Conservation (phyloP, 2,329 filamentous ascomycete species). For the Onygenales sp. region DNA sequence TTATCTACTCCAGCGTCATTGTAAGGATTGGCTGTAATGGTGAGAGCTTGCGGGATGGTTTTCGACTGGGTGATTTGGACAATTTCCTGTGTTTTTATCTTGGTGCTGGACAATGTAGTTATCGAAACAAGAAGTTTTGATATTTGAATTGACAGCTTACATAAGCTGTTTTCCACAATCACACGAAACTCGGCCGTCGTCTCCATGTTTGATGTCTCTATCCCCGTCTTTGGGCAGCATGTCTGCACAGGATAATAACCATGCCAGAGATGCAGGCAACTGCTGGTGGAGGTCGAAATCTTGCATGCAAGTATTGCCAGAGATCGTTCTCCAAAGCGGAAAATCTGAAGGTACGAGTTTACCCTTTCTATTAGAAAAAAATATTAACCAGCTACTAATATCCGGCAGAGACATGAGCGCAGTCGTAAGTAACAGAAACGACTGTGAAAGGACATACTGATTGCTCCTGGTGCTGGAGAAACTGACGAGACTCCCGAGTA, state of each 20-base stretch:
- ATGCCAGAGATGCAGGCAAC: neutral
- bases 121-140: too few species aligned
- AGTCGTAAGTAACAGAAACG: conserved; percentile 25
- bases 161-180: too few species aligned
- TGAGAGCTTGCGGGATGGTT: neutral
- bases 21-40: neutral
- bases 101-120: too few species aligned
- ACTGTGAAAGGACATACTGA: conserved; percentile 2
- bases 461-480: conserved; percentile 1
- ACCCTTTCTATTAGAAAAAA: neutral
- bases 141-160: too few species aligned
- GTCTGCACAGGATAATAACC: neutral
- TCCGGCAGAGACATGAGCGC: conserved; percentile 33
- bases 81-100: neutral
- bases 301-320: neutral
- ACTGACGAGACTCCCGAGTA: conserved; percentile 12
- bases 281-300: neutral
- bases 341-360: conserved; percentile 3
- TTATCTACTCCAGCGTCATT: neutral
- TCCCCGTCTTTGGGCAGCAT: neutral
- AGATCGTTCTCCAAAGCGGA: conserved; percentile 4
- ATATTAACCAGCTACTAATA: neutral
- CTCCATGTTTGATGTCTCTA: neutral
- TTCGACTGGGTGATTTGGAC: neutral
- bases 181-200: neutral